Evolutionary conservation across 2,329 filamentous ascomycete genomes (phyloP), one percentile per base, ranked within the genome.

Genomic region (Colletotrichum magnum): DNA sequence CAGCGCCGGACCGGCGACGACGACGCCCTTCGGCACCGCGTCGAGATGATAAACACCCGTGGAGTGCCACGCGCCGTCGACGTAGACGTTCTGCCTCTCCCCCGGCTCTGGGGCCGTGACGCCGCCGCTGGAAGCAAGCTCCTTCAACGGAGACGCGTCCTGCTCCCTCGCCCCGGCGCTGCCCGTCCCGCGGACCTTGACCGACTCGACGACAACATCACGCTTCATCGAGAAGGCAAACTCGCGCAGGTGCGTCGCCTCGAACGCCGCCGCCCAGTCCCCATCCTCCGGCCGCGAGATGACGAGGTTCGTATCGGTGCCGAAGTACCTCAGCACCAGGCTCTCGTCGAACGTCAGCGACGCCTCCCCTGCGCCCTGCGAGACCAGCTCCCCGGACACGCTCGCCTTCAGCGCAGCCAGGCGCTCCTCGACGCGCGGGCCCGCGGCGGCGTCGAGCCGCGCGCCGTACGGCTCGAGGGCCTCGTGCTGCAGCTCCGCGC

Each of bases 401-500:
- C 73, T 77, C 0, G 72, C 59, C 52, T 74, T 78, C 1, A 84
- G 70, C 0, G 67, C 21, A 9, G 53, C 63, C 1, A 80, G 68
- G 9, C 78, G 74, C 0, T 59, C 63, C 0, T 72, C 39, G 5
- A 80, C 71, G 0, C 72, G 69, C 2, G 21, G 7, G 26, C 70
- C 28, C 1, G 69, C 63, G 3, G 56, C 56, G 5, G 21, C 48
- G 26, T 70, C 41, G 51, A 76, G 64, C 43, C 72, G 59, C 12
- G 72, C 73, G 2, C 78, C 75, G 10, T 74, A 77, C 0, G 81
- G 81, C 63, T 79, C 77, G 53, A 77, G 76, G 0, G 73, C 73
- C 45, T 84, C 82, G 5, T 76, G 73, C 4, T 82, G 80, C 0
- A 83, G 73, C 62, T 83, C 77, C 1, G 82, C 79, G 5, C 83